phyloP scores from a whole-genome alignment of 345 rosid genomes.

The Luvunga scandens region DNA sequence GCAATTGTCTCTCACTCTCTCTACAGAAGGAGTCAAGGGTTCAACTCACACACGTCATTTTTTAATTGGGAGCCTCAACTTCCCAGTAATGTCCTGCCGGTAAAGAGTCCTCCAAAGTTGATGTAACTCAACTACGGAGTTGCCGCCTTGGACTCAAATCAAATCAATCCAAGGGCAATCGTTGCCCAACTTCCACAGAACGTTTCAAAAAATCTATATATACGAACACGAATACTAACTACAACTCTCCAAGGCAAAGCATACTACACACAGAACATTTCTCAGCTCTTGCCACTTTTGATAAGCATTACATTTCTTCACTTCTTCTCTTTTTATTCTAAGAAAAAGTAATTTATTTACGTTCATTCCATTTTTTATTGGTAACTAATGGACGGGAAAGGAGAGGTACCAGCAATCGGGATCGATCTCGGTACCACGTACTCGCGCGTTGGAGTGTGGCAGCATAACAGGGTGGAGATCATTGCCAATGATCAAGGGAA shows the following conservation, averaged over 20 bases:
- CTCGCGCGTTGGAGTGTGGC: slow-evolving; percentile 54
- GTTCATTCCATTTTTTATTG: neutral
- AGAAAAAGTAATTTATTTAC: too few species aligned
- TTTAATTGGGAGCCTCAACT: too few species aligned
- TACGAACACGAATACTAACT: neutral
- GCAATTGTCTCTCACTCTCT: too few species aligned
- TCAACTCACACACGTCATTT: too few species aligned
- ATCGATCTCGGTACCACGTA: slow-evolving; percentile 57
- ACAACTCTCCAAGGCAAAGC: neutral
- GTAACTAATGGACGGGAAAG: slow-evolving; percentile 35
- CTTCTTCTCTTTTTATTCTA: too few species aligned
- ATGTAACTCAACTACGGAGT: too few species aligned
- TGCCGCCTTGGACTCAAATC: too few species aligned
- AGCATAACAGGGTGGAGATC: slow-evolving; percentile 51
- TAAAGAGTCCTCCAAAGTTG: too few species aligned
- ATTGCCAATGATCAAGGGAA: slow-evolving; percentile 53
- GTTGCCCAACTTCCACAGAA: neutral
- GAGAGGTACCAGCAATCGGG: slow-evolving; percentile 48
- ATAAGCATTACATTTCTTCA: too few species aligned
- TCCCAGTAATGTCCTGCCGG: too few species aligned
- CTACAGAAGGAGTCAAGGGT: too few species aligned
- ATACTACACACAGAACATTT: neutral
- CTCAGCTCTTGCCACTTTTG: neutral
- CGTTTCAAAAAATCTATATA: neutral
- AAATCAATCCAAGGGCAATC: too few species aligned